phyloP scores from a whole-genome alignment of 2,329 filamentous ascomycete species.

The Clarireedia paspali region DNA sequence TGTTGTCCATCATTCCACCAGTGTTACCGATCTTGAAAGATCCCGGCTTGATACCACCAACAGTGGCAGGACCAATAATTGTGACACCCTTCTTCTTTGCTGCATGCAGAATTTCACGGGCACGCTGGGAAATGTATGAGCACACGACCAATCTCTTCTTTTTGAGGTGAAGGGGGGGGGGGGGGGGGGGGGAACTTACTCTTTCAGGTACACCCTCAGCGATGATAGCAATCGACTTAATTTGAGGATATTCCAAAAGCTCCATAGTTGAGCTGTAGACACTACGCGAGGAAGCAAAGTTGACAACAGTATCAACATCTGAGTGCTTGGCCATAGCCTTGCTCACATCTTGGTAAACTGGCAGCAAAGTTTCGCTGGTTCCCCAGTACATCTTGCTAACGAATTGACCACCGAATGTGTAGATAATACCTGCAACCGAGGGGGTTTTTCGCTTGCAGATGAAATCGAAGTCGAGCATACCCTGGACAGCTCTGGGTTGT shows the following conservation, averaged over 20 bases:
- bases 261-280: constrained; percentile 99
- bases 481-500: constrained; percentile 86
- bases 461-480: constrained; percentile 99
- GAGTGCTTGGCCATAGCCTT: constrained; percentile 96
- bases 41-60: constrained; percentile 98
- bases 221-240: constrained; percentile 99
- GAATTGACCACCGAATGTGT: constrained; percentile 99
- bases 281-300: constrained; percentile 98
- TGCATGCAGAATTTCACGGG: constrained; percentile 93
- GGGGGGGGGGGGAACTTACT: constrained; percentile 50
- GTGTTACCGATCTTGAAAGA: constrained; percentile 99
- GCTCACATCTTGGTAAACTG: constrained; percentile 89
- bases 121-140: constrained; percentile 54
- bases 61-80: constrained; percentile 96
- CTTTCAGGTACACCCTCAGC: constrained; percentile 98
- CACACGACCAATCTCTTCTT: background rate
- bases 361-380: constrained; percentile 96
- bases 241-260: constrained; percentile 92
- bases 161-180: background rate
- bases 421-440: constrained; percentile 98
- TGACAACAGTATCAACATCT: constrained; percentile 96
- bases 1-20: constrained; percentile 99
- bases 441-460: constrained; percentile 98
- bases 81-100: constrained; percentile 98
- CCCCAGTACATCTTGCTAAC: constrained; percentile 99